A percentile compares a stretch with the other conserved stretches of the same genome.
Conservation (phyloP, 2,329 filamentous ascomycete genomes). For the Cercospora brassicicola region DNA sequence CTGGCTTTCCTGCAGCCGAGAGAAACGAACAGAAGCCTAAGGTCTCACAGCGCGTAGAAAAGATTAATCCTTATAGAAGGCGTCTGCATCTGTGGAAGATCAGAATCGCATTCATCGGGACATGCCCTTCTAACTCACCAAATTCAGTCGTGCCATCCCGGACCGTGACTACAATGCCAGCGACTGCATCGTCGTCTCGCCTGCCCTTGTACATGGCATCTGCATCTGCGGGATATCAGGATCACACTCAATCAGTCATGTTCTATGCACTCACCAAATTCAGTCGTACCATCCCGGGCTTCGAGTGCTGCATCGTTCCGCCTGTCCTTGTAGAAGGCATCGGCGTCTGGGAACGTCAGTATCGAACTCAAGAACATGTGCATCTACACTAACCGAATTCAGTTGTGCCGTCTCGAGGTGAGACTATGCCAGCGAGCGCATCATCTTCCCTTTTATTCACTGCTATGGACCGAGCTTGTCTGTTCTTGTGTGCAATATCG, state of each 20-base stretch:
- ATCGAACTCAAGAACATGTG: not conserved
- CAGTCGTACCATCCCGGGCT: slow-evolving; percentile 13
- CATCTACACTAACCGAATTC: slow-evolving; percentile 6
- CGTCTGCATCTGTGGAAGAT: slow-evolving; percentile 13
- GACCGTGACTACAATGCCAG: not conserved
- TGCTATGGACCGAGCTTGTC: not conserved
- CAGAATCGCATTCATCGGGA: not conserved
- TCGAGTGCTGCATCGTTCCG: not conserved
- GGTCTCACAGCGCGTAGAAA: not conserved
- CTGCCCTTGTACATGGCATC: slow-evolving; percentile 16
- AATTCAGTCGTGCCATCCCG: slow-evolving; percentile 21
- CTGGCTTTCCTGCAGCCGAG: not conserved
- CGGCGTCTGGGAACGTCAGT: slow-evolving; percentile 11
- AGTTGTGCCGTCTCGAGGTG: slow-evolving; percentile 11
- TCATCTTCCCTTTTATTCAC: not conserved
- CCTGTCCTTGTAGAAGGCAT: slow-evolving; percentile 17
- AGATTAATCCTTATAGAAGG: slow-evolving; percentile 5
- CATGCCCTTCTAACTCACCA: not conserved
- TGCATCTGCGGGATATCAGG: slow-evolving; percentile 6
- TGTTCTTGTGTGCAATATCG: slow-evolving; percentile 6
- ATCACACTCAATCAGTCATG: not conserved
- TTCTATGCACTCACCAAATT: slow-evolving; percentile 7
- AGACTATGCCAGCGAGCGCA: not conserved
- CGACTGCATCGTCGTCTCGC: not conserved
- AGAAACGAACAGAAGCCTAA: not conserved